Base-by-base conservation (phyloP, 2,329 filamentous ascomycete species). In the Sarocladium kiliense region DNA sequence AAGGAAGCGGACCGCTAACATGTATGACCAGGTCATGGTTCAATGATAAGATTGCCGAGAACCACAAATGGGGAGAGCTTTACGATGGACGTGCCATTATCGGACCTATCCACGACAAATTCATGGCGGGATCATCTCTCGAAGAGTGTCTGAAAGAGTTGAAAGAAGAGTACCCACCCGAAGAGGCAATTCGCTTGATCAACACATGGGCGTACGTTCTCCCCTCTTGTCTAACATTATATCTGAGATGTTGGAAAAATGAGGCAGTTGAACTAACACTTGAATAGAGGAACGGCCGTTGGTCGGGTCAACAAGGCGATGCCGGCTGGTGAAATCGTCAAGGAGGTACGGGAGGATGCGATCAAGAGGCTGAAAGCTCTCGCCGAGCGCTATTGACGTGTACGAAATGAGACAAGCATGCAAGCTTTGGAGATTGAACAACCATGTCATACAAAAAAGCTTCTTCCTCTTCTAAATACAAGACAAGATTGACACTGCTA, bases 11-110 rank as follows among this genome's bases (percentile, higher is more conserved):
- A n/a, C n/a, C n/a, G 30, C 30, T 32, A 12, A 32, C 30, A 32
- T 32, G n/a, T n/a, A n/a, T 47, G 21, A 6, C 4, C n/a, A 71
- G 68, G 37, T 72, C 74, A 1, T 64, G 68, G 0, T 74, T 77
- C 57, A 71, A 77, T 58, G 75, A 77, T 55, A 63, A 70, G 26
- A 64, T 77, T 57, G 68, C 64, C 54, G 66, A 69, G 21, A 69
- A 58, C 25, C 58, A 59, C 6, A 62, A 76, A 19, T 77, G 75
- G 75, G 71, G 73, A 2, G 59, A 61, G 3, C 62, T 71, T 1
- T 77, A 76, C 57, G 75, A 77, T 36, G 75, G 75, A 0, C 67
- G 75, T n/a, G 71, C 71, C 21, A 66, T 77, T 49, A 61, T 71
- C 10, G 65, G 66, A 1, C 64, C 70, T 9, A 68, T 74, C 2